Evolutionary conservation across 2,329 filamentous ascomycete genomes (phyloP).

Genomic region (Beauveria sp.): DNA sequence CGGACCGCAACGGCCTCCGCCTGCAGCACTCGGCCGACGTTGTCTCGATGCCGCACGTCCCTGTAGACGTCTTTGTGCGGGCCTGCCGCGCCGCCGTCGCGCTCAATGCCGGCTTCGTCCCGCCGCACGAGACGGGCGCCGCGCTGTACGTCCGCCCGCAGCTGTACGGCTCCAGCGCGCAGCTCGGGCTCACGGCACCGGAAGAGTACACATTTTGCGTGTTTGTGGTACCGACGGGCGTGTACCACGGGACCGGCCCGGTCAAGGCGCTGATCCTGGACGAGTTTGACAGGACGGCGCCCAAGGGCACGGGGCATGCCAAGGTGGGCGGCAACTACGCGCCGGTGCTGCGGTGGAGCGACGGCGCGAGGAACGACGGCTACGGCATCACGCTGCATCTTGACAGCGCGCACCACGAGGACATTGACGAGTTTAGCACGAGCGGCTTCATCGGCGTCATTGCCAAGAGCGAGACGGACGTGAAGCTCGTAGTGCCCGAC

Average conservation of each 20-base stretch:
- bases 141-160: constrained; percentile 90
- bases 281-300: constrained; percentile 89
- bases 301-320: constrained; percentile 80
- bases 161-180: constrained; percentile 78
- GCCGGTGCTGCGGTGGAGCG: constrained; percentile 80
- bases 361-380: constrained; percentile 68
- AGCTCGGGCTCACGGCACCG: constrained; percentile 77
- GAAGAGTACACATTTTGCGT: constrained; percentile 91
- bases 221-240: constrained; percentile 84
- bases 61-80: constrained; percentile 65
- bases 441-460: constrained; percentile 83
- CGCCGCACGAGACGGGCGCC: constrained; percentile 79
- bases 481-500: constrained; percentile 79
- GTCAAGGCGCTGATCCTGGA: constrained; percentile 86
- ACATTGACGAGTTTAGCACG: constrained; percentile 94
- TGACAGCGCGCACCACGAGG: constrained; percentile 73
- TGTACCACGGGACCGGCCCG: constrained; percentile 85
- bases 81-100: constrained; percentile 75
- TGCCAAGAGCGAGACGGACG: constrained; percentile 41
- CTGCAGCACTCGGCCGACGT: constrained; percentile 79
- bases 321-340: constrained; percentile 97
- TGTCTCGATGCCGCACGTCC: constrained; percentile 76
- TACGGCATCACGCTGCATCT: constrained; percentile 94
- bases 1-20: constrained; percentile 73
- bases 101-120: constrained; percentile 84